Conservation (phyloP, 345 rosid genomes). For the Sisymbrium altissimum region DNA sequence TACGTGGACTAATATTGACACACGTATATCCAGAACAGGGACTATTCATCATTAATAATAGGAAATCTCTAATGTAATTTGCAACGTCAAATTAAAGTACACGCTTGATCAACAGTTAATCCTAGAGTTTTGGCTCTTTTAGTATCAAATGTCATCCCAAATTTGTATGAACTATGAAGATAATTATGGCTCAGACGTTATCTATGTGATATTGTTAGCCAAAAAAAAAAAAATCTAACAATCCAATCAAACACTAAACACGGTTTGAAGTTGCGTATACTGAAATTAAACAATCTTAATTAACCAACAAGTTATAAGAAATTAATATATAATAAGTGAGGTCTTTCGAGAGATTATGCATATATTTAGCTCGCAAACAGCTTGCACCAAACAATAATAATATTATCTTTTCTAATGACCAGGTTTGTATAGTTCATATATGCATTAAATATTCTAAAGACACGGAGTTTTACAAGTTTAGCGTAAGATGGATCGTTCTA, state of each 20-base stretch:
- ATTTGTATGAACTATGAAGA: too few relatives aligned
- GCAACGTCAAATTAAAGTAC: too few relatives aligned
- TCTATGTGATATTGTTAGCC: background rate
- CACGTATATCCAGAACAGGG: too few relatives aligned
- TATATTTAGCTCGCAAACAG: conserved; percentile 24
- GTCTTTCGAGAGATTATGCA: conserved; percentile 11
- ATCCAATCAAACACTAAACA: conserved; percentile 3
- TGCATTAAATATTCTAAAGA: conserved; percentile 20
- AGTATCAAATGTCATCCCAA: too few relatives aligned
- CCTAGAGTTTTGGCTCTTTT: background rate
- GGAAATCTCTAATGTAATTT: too few relatives aligned
- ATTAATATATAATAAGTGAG: background rate
- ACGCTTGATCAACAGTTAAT: background rate
- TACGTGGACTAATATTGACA: too few relatives aligned
- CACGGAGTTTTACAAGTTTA: conserved; percentile 29
- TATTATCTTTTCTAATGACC: conserved; percentile 22
- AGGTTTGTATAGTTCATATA: background rate
- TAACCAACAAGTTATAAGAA: background rate
- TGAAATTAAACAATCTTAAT: background rate
- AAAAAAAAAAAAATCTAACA: background rate
- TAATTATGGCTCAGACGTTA: too few relatives aligned
- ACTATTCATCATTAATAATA: too few relatives aligned
- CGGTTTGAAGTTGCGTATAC: conserved; percentile 15
- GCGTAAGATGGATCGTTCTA: conserved; percentile 6
- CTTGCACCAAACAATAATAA: conserved; percentile 27